A percentile compares a stretch with the other conserved stretches of the same genome.
These are phyloP conservation scores for Amaranthus palmeri DNA, from an alignment of 148 eudicot genomes.

Conservation along the genomic window DNA sequence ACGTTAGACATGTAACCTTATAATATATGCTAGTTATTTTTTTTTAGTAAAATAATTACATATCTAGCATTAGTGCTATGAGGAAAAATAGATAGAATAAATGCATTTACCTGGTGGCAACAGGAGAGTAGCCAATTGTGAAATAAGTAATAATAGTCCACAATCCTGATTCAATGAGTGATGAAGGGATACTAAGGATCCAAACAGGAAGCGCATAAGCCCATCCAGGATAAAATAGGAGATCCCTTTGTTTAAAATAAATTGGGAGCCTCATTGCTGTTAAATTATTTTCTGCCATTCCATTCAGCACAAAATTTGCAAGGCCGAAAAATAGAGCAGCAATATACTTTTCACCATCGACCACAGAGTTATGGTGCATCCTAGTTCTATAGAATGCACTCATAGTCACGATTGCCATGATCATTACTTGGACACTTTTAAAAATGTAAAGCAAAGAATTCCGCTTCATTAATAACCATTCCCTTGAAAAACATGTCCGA, in stretches of 20 bases:
- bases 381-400: constrained; percentile 58
- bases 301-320: constrained; percentile 59
- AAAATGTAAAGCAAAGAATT: constrained; percentile 53
- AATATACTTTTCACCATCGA: constrained; percentile 50
- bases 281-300: constrained; percentile 63
- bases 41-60: too few relatives aligned
- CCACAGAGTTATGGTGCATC: constrained; percentile 41
- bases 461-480: constrained; percentile 70
- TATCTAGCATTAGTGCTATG: too few relatives aligned
- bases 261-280: constrained; percentile 54
- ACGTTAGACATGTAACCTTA: too few relatives aligned
- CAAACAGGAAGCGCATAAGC: constrained; percentile 66
- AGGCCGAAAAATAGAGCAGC: constrained; percentile 69
- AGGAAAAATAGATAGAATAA: too few relatives aligned
- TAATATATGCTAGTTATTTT: too few relatives aligned
- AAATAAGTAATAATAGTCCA: constrained; percentile 65
- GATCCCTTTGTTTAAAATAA: constrained; percentile 64
- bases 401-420: constrained; percentile 52
- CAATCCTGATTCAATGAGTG: constrained; percentile 55
- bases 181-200: constrained; percentile 55
- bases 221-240: constrained; percentile 66
- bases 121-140: constrained; percentile 68
- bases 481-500: constrained; percentile 64
- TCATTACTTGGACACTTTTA: constrained; percentile 57
- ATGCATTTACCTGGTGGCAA: constrained; percentile 45